phyloP scores from a whole-genome alignment of 352 stramenopile species.

The Aphanomyces astaci region DNA sequence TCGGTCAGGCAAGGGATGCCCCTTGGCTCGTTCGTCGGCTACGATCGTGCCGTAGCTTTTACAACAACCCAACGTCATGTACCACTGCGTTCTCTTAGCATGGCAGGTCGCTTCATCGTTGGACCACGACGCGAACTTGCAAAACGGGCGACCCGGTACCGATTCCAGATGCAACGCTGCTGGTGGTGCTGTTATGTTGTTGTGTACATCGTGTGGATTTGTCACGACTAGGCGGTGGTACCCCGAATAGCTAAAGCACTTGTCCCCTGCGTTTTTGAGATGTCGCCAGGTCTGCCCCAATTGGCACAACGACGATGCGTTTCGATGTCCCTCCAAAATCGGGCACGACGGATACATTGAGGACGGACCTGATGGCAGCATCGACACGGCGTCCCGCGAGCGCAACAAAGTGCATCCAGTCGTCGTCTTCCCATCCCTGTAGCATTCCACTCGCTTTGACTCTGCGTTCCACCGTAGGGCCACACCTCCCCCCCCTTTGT shows the following conservation, averaged over 20 bases:
- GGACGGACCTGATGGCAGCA: background rate
- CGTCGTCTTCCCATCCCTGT: background rate
- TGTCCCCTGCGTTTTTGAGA: background rate
- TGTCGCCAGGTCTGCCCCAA: background rate
- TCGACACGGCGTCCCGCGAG: background rate
- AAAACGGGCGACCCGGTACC: background rate
- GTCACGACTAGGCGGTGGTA: no score
- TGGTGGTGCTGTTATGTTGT: no score
- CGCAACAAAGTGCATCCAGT: background rate
- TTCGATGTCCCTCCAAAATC: background rate
- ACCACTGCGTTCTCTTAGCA: background rate
- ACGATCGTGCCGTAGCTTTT: background rate
- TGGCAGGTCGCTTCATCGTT: background rate
- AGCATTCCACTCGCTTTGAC: background rate
- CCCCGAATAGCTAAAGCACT: background rate
- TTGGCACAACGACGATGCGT: background rate
- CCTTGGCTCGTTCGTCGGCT: background rate
- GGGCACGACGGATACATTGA: background rate
- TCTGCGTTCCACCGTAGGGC: background rate
- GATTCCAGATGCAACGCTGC: background rate
- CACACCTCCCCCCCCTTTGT: no score
- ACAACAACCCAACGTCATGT: background rate
- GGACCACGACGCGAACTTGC: background rate
- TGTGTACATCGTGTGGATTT: no score
- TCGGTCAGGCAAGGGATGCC: background rate